phyloP scores from a whole-genome alignment of 805 yeast genomes.

The Candida multigemmis region DNA sequence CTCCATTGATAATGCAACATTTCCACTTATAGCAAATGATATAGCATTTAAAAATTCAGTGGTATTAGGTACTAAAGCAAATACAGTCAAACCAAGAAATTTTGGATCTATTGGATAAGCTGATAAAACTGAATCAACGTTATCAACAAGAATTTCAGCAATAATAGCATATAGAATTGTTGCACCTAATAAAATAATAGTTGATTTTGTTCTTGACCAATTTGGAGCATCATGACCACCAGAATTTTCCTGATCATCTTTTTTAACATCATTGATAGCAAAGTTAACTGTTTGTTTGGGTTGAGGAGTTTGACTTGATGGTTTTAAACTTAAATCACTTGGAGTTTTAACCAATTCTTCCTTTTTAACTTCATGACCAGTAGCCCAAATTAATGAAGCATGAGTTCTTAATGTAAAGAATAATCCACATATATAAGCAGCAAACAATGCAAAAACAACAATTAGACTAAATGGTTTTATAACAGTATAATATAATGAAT shows the following conservation, averaged over 20 bases:
- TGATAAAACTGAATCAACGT: slow-evolving; percentile 78
- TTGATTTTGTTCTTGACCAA: slow-evolving; percentile 83
- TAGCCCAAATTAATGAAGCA: slow-evolving; percentile 93
- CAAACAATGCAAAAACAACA: slow-evolving; percentile 72
- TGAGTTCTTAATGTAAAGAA: slow-evolving; percentile 93
- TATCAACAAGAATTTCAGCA: slow-evolving; percentile 89
- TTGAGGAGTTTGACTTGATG: not conserved
- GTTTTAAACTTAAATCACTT: slow-evolving; percentile 27
- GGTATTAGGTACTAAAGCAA: slow-evolving; percentile 93
- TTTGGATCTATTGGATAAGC: slow-evolving; percentile 82
- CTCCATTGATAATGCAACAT: slow-evolving; percentile 94
- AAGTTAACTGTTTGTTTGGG: slow-evolving; percentile 1
- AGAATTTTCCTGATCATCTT: slow-evolving; percentile 19
- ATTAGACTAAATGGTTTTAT: slow-evolving; percentile 74
- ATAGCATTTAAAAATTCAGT: slow-evolving; percentile 96
- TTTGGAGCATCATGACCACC: slow-evolving; percentile 96
- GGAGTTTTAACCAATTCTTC: slow-evolving; percentile 25
- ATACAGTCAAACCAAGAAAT: slow-evolving; percentile 85
- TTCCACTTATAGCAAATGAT: slow-evolving; percentile 92
- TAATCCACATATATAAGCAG: slow-evolving; percentile 81
- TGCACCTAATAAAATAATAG: slow-evolving; percentile 73
- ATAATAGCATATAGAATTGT: slow-evolving; percentile 85
- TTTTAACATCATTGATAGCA: slow-evolving; percentile 3
- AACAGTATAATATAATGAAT: slow-evolving; percentile 54
- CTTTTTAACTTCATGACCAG: slow-evolving; percentile 18